Base-by-base conservation (phyloP, 2,329 filamentous ascomycete species). In the Cladosporium sp. region DNA sequence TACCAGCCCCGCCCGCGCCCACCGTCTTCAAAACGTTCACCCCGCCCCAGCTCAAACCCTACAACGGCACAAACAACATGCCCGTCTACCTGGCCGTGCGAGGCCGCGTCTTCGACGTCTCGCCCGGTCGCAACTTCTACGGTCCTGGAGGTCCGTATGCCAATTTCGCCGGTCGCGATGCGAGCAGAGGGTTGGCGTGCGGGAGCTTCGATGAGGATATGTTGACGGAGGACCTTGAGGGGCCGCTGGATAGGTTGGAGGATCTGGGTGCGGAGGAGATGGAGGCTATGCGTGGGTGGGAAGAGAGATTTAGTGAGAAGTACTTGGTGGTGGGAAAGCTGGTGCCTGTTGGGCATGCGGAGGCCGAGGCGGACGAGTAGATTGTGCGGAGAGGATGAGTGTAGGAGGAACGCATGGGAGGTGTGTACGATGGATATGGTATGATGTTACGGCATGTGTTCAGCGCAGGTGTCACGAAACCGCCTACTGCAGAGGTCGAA, bases 161-260 rank as follows among this genome's bases (percentile, higher is more conserved):
- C 78, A 98, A 98, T 81, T 99, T 99, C 76, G 95, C 95, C 0
- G 95, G 95, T 0, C 84, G 93, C 46, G 95, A 99, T 79, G 95
- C 95, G 23, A 92, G 87, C 69, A 86, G 94, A 61, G 95, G 95
- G 0, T 81, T 99, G 67, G 94, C 95, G 1, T 91, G 87, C 78
- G 92, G 93, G 66, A 96, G 92, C 81, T 98, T 99, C 78, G 95
- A 97, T 76, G 88, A 91, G 82, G 91, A 93, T 7, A 96, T 98
- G 93, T 81, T 98, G 80, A 98, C 95, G 21, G 88, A 94, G 82
- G 91, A 97, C 77, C 80, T 98, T 64, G 87, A 95, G 65, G 94
- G 87, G 0, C 92, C 92, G 53, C 81, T 97, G 68, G 93, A 97
- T 76, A 87, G 84, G 62, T 82, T 97, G 51, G 84, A 87, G 60